These are phyloP conservation scores for Ceratocystis eucalypticola DNA, from an alignment of 2,329 filamentous ascomycete species.

Conservation along the genomic window DNA sequence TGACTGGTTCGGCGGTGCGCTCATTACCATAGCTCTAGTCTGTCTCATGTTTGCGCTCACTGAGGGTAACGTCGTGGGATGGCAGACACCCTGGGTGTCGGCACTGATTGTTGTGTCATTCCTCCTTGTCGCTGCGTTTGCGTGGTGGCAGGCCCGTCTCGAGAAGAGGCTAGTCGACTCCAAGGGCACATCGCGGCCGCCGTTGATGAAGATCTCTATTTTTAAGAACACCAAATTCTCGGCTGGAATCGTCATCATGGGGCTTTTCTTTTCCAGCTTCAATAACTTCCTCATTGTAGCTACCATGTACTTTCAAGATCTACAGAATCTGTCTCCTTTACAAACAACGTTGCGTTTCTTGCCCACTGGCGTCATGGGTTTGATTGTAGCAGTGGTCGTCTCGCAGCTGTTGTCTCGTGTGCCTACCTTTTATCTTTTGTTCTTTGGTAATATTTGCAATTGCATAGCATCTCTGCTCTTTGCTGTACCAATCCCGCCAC, in stretches of 20 bases:
- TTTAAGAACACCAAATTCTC: slow-evolving; percentile 48
- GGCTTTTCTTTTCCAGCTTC: slow-evolving; percentile 52
- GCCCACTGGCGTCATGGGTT: slow-evolving; percentile 48
- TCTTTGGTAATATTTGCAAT: slow-evolving; percentile 43
- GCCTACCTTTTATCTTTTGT: slow-evolving; percentile 43
- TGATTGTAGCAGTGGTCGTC: slow-evolving; percentile 42
- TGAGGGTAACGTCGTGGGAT: slow-evolving; percentile 56
- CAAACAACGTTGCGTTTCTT: slow-evolving; percentile 57
- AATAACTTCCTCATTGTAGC: slow-evolving; percentile 55
- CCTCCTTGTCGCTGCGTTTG: slow-evolving; percentile 42
- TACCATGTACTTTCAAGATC: slow-evolving; percentile 59
- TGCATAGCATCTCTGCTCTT: slow-evolving; percentile 46
- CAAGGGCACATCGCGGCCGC: slow-evolving; percentile 22
- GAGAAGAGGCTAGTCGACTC: slow-evolving; percentile 32
- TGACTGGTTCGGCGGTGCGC: slow-evolving; percentile 52
- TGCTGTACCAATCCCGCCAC: slow-evolving; percentile 46
- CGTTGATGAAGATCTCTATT: slow-evolving; percentile 46
- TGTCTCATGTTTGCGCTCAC: slow-evolving; percentile 53
- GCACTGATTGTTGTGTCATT: slow-evolving; percentile 45
- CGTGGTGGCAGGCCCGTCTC: slow-evolving; percentile 47
- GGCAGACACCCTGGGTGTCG: slow-evolving; percentile 49
- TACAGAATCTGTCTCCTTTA: slow-evolving; percentile 46
- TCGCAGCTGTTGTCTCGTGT: slow-evolving; percentile 44
- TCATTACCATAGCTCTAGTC: slow-evolving; percentile 49
- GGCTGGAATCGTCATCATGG: slow-evolving; percentile 51